Evolutionary conservation across 306 rosid genomes (phyloP).

Genomic region (Cucurbita pepo): DNA sequence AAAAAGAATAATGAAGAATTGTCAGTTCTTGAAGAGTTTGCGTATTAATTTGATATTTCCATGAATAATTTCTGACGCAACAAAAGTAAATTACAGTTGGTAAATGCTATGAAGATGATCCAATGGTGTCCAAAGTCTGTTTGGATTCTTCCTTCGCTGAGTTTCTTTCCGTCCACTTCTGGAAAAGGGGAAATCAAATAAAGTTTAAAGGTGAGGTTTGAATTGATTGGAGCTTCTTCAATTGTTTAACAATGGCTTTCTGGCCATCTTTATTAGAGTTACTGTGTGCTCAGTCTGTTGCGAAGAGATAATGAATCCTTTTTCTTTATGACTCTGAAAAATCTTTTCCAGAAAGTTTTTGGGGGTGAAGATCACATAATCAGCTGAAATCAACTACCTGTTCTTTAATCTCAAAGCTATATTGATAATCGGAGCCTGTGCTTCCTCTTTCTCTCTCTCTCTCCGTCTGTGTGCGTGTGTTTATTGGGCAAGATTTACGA

Average conservation of each 20-base stretch:
- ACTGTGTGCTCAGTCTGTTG: neutral
- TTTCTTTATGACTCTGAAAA: neutral
- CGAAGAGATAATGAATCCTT: neutral
- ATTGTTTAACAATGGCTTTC: neutral
- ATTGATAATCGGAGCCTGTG: neutral
- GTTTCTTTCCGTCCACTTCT: neutral
- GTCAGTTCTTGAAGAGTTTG: neutral
- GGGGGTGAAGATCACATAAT: neutral
- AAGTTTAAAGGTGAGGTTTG: neutral
- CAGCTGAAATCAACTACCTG: neutral
- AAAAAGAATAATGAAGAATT: neutral
- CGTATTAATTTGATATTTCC: neutral
- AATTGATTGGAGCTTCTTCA: neutral
- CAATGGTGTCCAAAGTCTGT: neutral
- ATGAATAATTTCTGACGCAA: neutral
- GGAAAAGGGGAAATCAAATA: neutral
- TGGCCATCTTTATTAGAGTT: neutral
- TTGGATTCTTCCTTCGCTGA: neutral
- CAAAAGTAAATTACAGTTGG: neutral
- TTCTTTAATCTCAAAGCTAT: neutral
- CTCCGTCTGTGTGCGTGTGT: neutral
- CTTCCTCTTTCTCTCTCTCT: neutral
- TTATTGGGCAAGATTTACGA: slow-evolving; percentile 3
- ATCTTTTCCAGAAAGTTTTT: neutral
- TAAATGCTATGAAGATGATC: neutral